Conservation (phyloP, 1,284 basidiomycete genomes). For the Abortiporus biennis region DNA sequence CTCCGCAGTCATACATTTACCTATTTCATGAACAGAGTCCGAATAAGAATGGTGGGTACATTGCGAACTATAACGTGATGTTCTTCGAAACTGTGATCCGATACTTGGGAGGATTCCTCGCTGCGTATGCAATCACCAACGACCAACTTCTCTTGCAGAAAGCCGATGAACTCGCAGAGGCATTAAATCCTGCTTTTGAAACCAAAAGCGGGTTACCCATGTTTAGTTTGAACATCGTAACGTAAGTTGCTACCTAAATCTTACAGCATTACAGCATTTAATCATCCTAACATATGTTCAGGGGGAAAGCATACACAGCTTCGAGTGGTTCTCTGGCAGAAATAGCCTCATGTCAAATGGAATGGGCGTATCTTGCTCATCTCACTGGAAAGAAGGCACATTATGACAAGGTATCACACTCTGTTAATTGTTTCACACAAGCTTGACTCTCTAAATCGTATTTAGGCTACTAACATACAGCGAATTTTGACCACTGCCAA, state of each 20-base stretch:
- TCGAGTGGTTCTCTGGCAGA: slow-evolving; percentile 32
- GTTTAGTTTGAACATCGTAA: slow-evolving; percentile 38
- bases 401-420: slow-evolving; percentile 42
- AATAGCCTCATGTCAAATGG: slow-evolving; percentile 50
- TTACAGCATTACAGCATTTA: background rate
- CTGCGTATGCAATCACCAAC: slow-evolving; percentile 63
- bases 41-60: background rate
- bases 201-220: slow-evolving; percentile 43
- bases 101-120: slow-evolving; percentile 67
- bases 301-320: slow-evolving; percentile 7
- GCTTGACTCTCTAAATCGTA: too few relatives aligned
- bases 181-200: slow-evolving; percentile 47
- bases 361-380: slow-evolving; percentile 61
- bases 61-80: background rate
- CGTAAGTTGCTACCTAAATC: slow-evolving; percentile 23
- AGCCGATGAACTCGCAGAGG: slow-evolving; percentile 44
- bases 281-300: background rate
- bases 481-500: slow-evolving; percentile 38
- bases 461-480: too few relatives aligned
- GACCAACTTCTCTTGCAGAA: slow-evolving; percentile 43
- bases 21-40: background rate
- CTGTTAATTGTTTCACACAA: too few relatives aligned
- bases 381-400: slow-evolving; percentile 48
- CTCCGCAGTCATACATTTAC: background rate
- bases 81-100: slow-evolving; percentile 78